Evolutionary conservation across 2,329 filamentous ascomycete genomes (phyloP).

Genomic region (Colletotrichum truncatum): DNA sequence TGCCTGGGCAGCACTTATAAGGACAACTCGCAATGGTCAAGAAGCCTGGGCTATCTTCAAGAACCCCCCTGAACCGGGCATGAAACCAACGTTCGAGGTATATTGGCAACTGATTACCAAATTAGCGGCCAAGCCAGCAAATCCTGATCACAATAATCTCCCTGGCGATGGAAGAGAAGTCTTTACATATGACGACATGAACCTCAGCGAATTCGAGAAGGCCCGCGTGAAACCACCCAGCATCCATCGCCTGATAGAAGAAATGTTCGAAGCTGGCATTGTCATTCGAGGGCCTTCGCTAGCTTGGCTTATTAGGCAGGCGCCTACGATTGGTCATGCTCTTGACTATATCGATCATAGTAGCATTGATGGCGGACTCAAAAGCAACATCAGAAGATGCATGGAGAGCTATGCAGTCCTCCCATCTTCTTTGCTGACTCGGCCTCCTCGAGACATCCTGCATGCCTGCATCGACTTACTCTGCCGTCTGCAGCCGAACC

Average conservation of each 20-base stretch:
- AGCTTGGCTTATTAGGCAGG: conserved; percentile 17
- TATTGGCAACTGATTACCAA: conserved; percentile 71
- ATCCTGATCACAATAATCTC: conserved; percentile 30
- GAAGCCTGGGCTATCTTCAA: conserved; percentile 68
- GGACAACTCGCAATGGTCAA: conserved; percentile 66
- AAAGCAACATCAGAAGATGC: not conserved
- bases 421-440: not conserved
- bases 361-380: not conserved
- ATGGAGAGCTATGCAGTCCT: not conserved
- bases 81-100: conserved; percentile 51
- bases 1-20: conserved; percentile 65
- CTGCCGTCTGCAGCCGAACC: conserved; percentile 23
- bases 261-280: conserved; percentile 63
- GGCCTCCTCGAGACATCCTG: conserved; percentile 42
- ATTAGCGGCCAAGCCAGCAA: conserved; percentile 49
- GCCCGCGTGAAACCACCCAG: conserved; percentile 69
- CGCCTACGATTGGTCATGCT: conserved; percentile 27
- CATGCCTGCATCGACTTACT: conserved; percentile 12
- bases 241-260: conserved; percentile 64
- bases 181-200: conserved; percentile 50
- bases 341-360: conserved; percentile 40
- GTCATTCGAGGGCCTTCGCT: conserved; percentile 33
- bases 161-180: conserved; percentile 40
- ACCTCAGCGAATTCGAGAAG: conserved; percentile 71
- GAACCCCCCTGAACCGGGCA: conserved; percentile 42